Evolutionary conservation across 768 basidiomycete species (phyloP).

Genomic region (Phlebiopsis flavidoalba): DNA sequence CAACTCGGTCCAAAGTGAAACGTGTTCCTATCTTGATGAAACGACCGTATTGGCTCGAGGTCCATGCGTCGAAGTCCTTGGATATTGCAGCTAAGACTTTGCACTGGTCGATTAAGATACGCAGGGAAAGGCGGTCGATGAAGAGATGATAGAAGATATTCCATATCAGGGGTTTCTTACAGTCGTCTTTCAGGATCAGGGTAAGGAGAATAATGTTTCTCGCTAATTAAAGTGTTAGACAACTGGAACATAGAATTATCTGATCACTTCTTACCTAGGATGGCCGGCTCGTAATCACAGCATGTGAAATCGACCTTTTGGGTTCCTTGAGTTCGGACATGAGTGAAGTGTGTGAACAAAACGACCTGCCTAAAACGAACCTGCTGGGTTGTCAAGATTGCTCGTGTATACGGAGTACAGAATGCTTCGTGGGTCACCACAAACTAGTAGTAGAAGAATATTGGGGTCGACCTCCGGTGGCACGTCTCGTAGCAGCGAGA

Average conservation of each 20-base stretch:
- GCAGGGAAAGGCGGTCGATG: slow-evolving; percentile 32
- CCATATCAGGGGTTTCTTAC: slow-evolving; percentile 27
- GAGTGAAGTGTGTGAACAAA: no score
- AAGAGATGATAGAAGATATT: slow-evolving; percentile 46
- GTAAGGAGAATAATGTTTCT: slow-evolving; percentile 44
- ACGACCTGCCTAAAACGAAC: slow-evolving; percentile 16
- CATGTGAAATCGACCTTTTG: slow-evolving; percentile 44
- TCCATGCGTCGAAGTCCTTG: slow-evolving; percentile 33
- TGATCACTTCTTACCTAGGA: slow-evolving; percentile 32
- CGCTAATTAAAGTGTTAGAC: no score
- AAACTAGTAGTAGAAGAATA: slow-evolving; percentile 46
- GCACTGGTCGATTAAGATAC: slow-evolving; percentile 33
- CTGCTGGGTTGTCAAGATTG: background rate
- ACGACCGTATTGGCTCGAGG: slow-evolving; percentile 29
- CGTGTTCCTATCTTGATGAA: slow-evolving; percentile 34
- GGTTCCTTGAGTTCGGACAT: no score
- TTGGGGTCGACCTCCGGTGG: slow-evolving; percentile 40
- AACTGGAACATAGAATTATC: no score
- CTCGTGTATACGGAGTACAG: slow-evolving; percentile 42
- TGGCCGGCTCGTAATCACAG: slow-evolving; percentile 43
- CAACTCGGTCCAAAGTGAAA: slow-evolving; percentile 33
- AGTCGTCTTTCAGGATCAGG: slow-evolving; percentile 31
- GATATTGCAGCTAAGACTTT: slow-evolving; percentile 31
- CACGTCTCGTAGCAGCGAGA: slow-evolving; percentile 42
- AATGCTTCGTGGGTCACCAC: slow-evolving; percentile 52